Base-by-base conservation (phyloP, 1,284 basidiomycete genomes). In the Boletellus deceptivus region DNA sequence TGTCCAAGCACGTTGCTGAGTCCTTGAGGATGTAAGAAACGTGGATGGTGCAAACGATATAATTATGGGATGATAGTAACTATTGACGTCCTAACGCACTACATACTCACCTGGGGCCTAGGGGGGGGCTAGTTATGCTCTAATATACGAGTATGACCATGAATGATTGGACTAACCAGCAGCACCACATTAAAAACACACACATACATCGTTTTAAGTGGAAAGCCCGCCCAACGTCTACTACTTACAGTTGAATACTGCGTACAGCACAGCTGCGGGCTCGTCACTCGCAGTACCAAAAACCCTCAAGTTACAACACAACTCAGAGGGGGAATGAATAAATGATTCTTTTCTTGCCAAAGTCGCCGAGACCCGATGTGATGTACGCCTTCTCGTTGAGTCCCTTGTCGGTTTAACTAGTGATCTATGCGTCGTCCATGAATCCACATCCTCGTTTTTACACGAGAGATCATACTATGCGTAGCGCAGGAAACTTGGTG, bases 331-430 rank as follows among this genome's bases (percentile, higher is more conserved):
- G 16, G 13, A 14, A 22, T 5, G 24, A 24, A 24, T 25, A 17
- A 34, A 56, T 49, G 55, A 86, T 87, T 87, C 89, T 84, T 65
- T 92, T 75, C 70, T 95, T 93, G 48, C 93, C 93, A 69, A 95
- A 96, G 69, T 96, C 93, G 14, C 93, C 93, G 20, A 96, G 75
- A 14, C 93, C 93, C 14, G 92, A 92, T 53, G 93, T 83, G 56
- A 94, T 92, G 60, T 89, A 91, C n/a, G 86, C 82, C 64, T 85
- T 89, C 57, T 93, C 91, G 63, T 98, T 96, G 53, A 99, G 78
- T 6, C 91, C 90, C 61, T 95, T 77, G 71, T 99, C 96, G 52
- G 99, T 95, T 95, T 96, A 99, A 0, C 93, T 96, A 14, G 93
- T 96, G 49, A 97, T 90, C 85, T 89, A 52, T 4, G 8, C 29